phyloP scores from a whole-genome alignment of 768 basidiomycete species.

The Tylopilus intermedius region DNA sequence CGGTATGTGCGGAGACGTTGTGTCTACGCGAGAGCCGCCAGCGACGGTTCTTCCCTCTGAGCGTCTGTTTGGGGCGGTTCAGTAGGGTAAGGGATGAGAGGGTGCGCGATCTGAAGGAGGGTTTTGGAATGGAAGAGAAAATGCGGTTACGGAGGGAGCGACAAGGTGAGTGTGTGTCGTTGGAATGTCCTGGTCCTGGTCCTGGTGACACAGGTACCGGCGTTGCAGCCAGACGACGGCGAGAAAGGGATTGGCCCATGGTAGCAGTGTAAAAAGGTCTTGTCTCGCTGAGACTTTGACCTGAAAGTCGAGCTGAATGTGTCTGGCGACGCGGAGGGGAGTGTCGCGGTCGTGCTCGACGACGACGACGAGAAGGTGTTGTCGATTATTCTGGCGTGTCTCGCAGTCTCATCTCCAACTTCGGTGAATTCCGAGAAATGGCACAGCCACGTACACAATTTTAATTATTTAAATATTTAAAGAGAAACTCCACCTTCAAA shows the following conservation, averaged over 20 bases:
- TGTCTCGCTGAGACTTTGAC: not conserved
- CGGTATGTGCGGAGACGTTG: conserved; percentile 7
- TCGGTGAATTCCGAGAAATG: conserved; percentile 17
- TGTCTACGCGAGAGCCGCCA: conserved; percentile 24
- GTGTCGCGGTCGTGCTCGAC: conserved; percentile 12
- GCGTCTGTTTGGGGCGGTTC: conserved; percentile 23
- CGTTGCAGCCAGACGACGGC: conserved; percentile 18
- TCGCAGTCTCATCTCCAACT: conserved; percentile 24
- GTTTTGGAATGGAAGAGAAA: conserved; percentile 28
- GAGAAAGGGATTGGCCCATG: conserved; percentile 33
- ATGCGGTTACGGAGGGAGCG: conserved; percentile 33
- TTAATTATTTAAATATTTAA: conserved; percentile 3
- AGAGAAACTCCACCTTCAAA: not conserved
- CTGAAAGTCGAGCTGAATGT: not conserved
- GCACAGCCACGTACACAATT: conserved; percentile 18
- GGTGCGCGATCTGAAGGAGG: conserved; percentile 16
- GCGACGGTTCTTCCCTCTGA: conserved; percentile 25
- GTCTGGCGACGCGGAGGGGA: conserved; percentile 3
- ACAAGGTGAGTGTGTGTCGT: not conserved
- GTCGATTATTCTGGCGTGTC: conserved; percentile 26
- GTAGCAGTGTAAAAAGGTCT: not conserved
- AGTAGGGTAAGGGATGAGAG: conserved; percentile 18
- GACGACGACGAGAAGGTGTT: conserved; percentile 9
- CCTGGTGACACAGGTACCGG: conserved; percentile 5
- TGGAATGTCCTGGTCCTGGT: conserved; percentile 8